Evolutionary conservation across 1,139 yeast species (phyloP).

Genomic region (Debaryomyces robertsiae): DNA sequence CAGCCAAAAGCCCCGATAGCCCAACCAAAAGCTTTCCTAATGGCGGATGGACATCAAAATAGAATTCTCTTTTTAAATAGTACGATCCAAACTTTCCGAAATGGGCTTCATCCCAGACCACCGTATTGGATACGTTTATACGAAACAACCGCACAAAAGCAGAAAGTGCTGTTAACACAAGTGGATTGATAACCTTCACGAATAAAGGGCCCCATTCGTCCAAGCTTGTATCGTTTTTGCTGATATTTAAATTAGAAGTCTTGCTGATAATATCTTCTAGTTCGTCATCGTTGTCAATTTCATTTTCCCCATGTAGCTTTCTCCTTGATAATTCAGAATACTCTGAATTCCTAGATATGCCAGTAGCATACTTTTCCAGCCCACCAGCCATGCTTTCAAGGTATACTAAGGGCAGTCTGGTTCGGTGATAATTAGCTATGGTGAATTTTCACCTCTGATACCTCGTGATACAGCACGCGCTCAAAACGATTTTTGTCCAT

Average conservation of each 20-base stretch:
- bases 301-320: neutral
- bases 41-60: conserved; percentile 82
- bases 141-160: conserved; percentile 67
- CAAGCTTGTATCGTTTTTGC: conserved; percentile 8
- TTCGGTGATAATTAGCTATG: too few species aligned
- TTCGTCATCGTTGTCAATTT: conserved; percentile 19
- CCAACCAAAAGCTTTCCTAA: conserved; percentile 73
- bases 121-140: conserved; percentile 63
- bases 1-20: conserved; percentile 66
- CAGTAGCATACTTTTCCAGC: conserved; percentile 8
- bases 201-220: conserved; percentile 15
- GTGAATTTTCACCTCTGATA: too few species aligned
- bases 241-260: conserved; percentile 27
- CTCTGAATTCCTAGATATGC: conserved; percentile 9
- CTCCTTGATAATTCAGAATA: conserved; percentile 7
- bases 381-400: conserved; percentile 1
- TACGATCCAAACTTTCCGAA: conserved; percentile 70
- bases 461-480: conserved; percentile 5
- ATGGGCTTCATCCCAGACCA: conserved; percentile 97
- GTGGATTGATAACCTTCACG: conserved; percentile 31
- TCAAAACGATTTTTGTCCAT: too few species aligned
- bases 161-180: conserved; percentile 55
- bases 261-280: conserved; percentile 30
- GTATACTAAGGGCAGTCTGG: too few species aligned
- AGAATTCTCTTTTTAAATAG: conserved; percentile 64